These are phyloP conservation scores for Dissophora ornata DNA, from an alignment of 192 early-diverging fungal species.

Conservation along the genomic window DNA sequence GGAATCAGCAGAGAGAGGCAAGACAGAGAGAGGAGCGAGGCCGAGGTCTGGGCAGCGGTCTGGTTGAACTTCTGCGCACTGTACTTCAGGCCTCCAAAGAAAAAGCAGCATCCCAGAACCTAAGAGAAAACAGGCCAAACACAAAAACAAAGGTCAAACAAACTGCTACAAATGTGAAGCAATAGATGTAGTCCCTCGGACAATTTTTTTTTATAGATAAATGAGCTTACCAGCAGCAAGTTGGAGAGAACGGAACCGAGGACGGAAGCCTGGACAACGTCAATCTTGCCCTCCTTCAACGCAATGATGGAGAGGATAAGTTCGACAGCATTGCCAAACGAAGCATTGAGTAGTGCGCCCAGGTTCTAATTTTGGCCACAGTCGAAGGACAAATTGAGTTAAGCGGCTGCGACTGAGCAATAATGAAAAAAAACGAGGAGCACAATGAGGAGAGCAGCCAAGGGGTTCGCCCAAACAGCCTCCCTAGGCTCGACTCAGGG, in stretches of 20 bases:
- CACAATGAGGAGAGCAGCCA: constrained; percentile 52
- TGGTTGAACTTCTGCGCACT: constrained; percentile 73
- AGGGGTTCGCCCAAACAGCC: too few species aligned
- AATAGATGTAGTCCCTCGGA: too few species aligned
- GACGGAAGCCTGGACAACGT: constrained; percentile 90
- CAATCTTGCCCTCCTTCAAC: constrained; percentile 75
- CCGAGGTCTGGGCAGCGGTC: constrained; percentile 78
- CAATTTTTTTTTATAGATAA: not conserved
- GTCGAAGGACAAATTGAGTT: too few species aligned
- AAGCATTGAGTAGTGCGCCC: constrained; percentile 82
- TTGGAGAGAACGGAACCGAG: constrained; percentile 95
- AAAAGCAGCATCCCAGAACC: constrained; percentile 89
- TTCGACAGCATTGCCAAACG: constrained; percentile 91
- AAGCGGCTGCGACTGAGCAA: constrained; percentile 83
- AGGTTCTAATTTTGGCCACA: constrained; percentile 65
- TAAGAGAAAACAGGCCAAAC: constrained; percentile 4
- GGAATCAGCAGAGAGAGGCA: constrained; percentile 76
- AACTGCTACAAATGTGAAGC: too few species aligned
- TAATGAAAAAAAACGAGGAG: too few species aligned
- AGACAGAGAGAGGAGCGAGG: constrained; percentile 72
- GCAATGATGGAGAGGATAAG: constrained; percentile 88
- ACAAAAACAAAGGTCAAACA: too few species aligned
- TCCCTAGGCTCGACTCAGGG: too few species aligned
- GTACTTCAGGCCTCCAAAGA: constrained; percentile 81
- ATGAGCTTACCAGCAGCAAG: constrained; percentile 71